Evolutionary conservation across 345 rosid genomes (phyloP), one percentile per base, ranked within the genome.

Genomic region (Eucalyptus sideroxylon): DNA sequence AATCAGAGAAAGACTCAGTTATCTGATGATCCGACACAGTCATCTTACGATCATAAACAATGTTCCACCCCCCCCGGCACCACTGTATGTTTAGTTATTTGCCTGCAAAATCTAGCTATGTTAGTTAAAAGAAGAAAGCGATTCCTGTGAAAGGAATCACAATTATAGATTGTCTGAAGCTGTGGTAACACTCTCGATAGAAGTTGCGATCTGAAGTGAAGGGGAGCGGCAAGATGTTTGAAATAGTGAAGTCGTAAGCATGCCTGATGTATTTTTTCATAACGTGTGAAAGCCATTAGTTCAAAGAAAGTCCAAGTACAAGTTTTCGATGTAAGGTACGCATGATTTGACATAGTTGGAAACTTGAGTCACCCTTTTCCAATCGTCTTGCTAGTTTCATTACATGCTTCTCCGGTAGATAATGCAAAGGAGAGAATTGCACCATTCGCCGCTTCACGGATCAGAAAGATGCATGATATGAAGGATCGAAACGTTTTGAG

Each of bases 1-100:
- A 97, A 97, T 91, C 90, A 92, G 89, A 94, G 99, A 90, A 96
- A 95, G 94, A 93, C 94, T 16, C 99, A 96, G 89, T 93, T 97
- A 31, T 94, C 91, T 42, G 97, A 97, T 55, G 98, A 98, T 59
- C 98, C 97, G 82, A 93, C 93, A 7, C 98, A 97, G 89, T 94
- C 97, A 31, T 94, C 91, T 45, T 80, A 59, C 96, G 92, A n/a
- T 81, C 50, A 14, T 34, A 2, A 72, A 8, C 26, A 72, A 10
- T 19, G 42, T n/a, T n/a, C n/a, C n/a, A n/a, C n/a, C n/a, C n/a
- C n/a, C n/a, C n/a, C n/a, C n/a, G n/a, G n/a, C n/a, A n/a, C n/a
- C n/a, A n/a, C n/a, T n/a, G n/a, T n/a, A n/a, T n/a, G n/a, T n/a
- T n/a, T n/a, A n/a, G n/a, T n/a, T n/a, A n/a, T n/a, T n/a, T n/a